These are phyloP conservation scores for Endogone sp. DNA, from an alignment of 192 early-diverging fungal species.

Conservation along the genomic window DNA sequence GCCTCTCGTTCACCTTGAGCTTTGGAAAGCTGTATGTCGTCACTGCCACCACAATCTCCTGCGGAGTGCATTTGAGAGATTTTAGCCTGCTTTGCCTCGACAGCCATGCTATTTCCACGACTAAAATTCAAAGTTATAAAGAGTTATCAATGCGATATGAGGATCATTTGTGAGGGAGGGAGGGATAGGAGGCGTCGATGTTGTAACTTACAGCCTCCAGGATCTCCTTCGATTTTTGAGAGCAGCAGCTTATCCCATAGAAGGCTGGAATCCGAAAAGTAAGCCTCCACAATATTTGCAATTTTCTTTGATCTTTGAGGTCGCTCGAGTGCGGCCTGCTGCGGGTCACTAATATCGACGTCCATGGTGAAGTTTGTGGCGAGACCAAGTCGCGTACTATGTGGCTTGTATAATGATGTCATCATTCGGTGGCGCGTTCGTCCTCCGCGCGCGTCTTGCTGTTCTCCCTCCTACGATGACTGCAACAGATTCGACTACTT, in stretches of 20 bases:
- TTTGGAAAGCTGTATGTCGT: background rate
- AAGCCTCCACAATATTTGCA: constrained; percentile 18
- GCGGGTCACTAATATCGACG: background rate
- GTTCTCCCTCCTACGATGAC: background rate
- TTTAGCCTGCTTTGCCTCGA: constrained; percentile 8
- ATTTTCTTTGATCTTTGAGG: background rate
- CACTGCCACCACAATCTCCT: constrained; percentile 6
- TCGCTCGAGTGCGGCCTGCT: background rate
- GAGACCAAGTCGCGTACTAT: background rate
- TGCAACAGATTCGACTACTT: background rate
- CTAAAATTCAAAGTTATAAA: too few species aligned
- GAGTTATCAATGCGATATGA: too few species aligned
- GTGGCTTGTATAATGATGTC: background rate
- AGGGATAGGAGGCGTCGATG: too few species aligned
- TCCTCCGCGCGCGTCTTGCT: background rate
- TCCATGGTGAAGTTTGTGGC: too few species aligned
- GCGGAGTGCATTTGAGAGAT: background rate
- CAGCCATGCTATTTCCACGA: constrained; percentile 5
- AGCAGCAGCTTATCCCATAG: constrained; percentile 22
- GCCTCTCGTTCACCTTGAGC: background rate
- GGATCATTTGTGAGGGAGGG: too few species aligned
- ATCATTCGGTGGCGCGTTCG: background rate
- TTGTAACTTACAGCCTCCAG: background rate
- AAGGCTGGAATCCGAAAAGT: constrained; percentile 22
- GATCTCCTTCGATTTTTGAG: background rate